A percentile compares a stretch with the other conserved stretches of the same genome.
Conservation (phyloP, 305 asterid genomes). For the Solanum chacoense region DNA sequence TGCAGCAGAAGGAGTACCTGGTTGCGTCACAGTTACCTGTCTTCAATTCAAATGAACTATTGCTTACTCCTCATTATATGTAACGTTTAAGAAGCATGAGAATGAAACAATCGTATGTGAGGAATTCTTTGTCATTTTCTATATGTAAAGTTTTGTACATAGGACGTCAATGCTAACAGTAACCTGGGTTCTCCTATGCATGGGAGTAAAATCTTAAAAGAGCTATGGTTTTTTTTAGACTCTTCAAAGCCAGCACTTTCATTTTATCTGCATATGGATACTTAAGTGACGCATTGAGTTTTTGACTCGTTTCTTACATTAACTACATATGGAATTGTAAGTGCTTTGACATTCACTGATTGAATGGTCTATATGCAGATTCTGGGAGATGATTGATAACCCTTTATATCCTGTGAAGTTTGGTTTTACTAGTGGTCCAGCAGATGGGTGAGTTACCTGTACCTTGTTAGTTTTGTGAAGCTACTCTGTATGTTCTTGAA, state of each 20-base stretch:
- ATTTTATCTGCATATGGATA: not conserved
- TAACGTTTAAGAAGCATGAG: not conserved
- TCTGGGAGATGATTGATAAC: conserved; percentile 60
- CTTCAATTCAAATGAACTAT: not conserved
- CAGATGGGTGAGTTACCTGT: conserved; percentile 56
- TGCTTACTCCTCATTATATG: not conserved
- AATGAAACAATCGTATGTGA: not conserved
- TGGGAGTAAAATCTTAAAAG: not conserved
- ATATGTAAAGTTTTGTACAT: not conserved
- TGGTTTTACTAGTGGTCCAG: conserved; percentile 48
- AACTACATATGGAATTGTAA: not conserved
- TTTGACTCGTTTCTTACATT: not conserved
- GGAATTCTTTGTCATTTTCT: not conserved
- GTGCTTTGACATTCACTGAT: not conserved
- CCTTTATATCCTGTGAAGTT: conserved; percentile 76
- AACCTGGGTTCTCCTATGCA: not conserved
- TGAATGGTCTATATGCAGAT: conserved; percentile 40
- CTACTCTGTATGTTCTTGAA: not conserved
- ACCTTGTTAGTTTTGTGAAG: not conserved
- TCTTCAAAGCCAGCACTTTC: not conserved
- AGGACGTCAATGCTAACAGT: not conserved
- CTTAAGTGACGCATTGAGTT: not conserved
- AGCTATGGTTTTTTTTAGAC: not conserved
- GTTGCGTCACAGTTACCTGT: not conserved
- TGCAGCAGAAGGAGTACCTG: not conserved